Evolutionary conservation across 257 asterid species (phyloP), one percentile per base, ranked within the genome.

Genomic region (Scutellaria baicalensis): DNA sequence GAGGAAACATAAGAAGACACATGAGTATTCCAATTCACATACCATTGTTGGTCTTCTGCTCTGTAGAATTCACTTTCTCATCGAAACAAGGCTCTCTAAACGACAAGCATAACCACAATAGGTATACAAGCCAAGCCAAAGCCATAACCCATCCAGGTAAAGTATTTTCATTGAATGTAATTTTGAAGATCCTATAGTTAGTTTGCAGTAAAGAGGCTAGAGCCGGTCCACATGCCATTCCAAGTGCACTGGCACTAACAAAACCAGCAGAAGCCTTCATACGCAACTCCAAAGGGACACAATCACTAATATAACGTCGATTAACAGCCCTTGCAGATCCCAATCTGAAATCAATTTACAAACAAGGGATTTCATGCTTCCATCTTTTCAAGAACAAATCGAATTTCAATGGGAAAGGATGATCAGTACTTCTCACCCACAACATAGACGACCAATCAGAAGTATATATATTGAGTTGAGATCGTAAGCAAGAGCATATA

Each of bases 191-290:
- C 69, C 58, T 80, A 27, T 82, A 80, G 13, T 82, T 77, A 14
- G 70, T 71, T 48, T 84, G 93, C 54, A 87, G 80, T 23, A 87
- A 77, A 16, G 80, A 71, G 14, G 90, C 86, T 18, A 87, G 66
- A 23, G 90, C 90, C 33, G 93, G 93, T 16, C 93, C 93, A 43
- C 88, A 82, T 5, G 93, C 93, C 88, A 87, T 87, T 70, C 93
- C 93, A n/a, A 87, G 85, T 33, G 93, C 93, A 55, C 93, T 87
- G 0, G 88, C 93, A 70, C 88, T 84, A 9, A 86, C 93, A 8
- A 86, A 86, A 63, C 86, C 89, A 7, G 93, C 93, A 18, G 93
- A 87, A 17, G 93, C 93, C 74, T 84, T 77, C 93, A 83, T 75
- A 42, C 90, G 90, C 59, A 84, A 67, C 69, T 81, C 82, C 18